A percentile compares a stretch with the other conserved stretches of the same genome.
Conservation (phyloP, 805 yeast genomes). For the Teunomyces funiuensis region DNA sequence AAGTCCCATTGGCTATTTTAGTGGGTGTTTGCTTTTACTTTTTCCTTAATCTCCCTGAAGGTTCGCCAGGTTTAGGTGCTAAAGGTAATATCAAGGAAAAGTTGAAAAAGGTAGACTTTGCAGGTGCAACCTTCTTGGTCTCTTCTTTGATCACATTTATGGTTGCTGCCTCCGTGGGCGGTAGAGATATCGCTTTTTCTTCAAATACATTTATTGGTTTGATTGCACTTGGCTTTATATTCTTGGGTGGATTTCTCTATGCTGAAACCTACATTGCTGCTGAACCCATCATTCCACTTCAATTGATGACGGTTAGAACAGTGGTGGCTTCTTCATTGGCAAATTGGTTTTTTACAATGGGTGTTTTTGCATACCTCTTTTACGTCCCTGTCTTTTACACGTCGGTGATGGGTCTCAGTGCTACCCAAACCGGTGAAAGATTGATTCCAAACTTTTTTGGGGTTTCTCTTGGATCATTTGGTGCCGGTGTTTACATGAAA, state of each 20-base stretch:
- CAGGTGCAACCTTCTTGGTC: conserved; percentile 64
- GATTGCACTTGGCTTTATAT: conserved; percentile 30
- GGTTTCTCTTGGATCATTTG: conserved; percentile 64
- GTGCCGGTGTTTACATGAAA: conserved; percentile 66
- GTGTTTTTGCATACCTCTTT: conserved; percentile 59
- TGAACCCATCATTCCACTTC: conserved; percentile 70
- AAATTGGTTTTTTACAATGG: conserved; percentile 72
- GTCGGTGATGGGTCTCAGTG: conserved; percentile 50
- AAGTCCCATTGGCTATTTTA: conserved; percentile 43
- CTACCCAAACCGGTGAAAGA: conserved; percentile 59
- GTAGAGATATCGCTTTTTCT: conserved; percentile 50
- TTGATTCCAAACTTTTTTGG: conserved; percentile 68
- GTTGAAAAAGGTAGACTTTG: conserved; percentile 60
- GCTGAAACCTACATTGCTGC: conserved; percentile 51
- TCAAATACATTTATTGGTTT: conserved; percentile 40
- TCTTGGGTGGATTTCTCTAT: conserved; percentile 45
- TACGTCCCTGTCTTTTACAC: conserved; percentile 70
- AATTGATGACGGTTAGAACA: conserved; percentile 57
- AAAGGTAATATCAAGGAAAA: conserved; percentile 47
- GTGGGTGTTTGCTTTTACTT: conserved; percentile 38
- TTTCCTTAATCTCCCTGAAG: conserved; percentile 49
- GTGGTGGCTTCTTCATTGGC: conserved; percentile 64
- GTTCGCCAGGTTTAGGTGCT: conserved; percentile 56
- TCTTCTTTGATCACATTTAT: conserved; percentile 56
- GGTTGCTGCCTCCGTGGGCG: conserved; percentile 67